Conservation (phyloP, 2,329 filamentous ascomycete species). For the Sarocladium strictum region DNA sequence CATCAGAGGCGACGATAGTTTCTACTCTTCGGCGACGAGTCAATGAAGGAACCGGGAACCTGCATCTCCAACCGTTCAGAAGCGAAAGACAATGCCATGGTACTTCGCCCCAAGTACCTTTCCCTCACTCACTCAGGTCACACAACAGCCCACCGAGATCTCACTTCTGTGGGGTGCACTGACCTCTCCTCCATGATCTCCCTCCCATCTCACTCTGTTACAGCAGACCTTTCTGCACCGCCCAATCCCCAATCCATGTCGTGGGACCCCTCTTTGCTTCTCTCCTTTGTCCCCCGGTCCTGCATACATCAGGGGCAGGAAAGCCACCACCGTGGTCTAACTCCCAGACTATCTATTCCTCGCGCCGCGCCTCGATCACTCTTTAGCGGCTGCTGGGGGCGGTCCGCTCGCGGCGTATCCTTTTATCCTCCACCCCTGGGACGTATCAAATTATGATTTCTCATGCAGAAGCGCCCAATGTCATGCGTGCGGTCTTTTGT, state of each 20-base stretch:
- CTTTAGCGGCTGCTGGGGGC: slow-evolving; percentile 1
- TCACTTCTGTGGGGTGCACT: too few species aligned
- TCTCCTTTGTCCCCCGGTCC: not conserved
- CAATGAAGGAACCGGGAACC: too few species aligned
- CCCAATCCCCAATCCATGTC: too few species aligned
- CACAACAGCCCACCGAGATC: too few species aligned
- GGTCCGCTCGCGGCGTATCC: slow-evolving; percentile 5
- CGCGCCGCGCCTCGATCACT: not conserved
- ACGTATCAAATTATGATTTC: not conserved
- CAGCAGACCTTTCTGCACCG: not conserved
- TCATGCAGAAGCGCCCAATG: not conserved
- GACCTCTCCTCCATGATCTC: not conserved
- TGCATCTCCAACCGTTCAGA: too few species aligned
- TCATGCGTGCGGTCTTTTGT: not conserved
- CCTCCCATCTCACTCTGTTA: not conserved
- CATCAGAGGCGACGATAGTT: too few species aligned
- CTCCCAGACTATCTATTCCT: not conserved
- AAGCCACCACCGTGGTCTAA: not conserved
- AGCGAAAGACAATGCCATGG: too few species aligned
- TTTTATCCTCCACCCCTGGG: not conserved
- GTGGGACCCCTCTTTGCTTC: not conserved
- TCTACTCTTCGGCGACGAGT: too few species aligned
- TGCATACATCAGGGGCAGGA: slow-evolving; percentile 1
- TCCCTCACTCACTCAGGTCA: too few species aligned
- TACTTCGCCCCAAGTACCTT: too few species aligned